These are phyloP conservation scores for Setomelanomma holmii DNA, from an alignment of 2,329 filamentous ascomycete species.

Conservation along the genomic window DNA sequence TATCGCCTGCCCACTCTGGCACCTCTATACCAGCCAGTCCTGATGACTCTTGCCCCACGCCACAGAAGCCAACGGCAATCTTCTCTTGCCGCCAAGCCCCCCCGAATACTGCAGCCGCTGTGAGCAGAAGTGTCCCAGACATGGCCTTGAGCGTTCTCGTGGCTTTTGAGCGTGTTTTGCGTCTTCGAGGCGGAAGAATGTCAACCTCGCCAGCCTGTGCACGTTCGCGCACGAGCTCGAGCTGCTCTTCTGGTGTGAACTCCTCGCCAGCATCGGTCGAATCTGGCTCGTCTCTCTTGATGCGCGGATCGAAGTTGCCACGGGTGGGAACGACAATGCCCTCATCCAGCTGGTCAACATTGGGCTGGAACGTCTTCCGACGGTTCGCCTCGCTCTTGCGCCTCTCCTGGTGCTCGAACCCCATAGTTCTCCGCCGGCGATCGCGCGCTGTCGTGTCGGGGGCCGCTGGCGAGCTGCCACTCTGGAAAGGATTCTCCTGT, in stretches of 20 bases:
- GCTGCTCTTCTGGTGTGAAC: constrained; percentile 85
- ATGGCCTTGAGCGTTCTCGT: constrained; percentile 66
- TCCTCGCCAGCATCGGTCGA: constrained; percentile 80
- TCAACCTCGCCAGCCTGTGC: constrained; percentile 62
- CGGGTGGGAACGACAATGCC: constrained; percentile 62
- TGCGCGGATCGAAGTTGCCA: constrained; percentile 62
- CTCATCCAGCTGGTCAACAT: constrained; percentile 58
- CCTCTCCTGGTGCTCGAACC: constrained; percentile 50
- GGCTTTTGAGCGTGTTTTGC: constrained; percentile 45
- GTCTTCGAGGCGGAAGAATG: constrained; percentile 52
- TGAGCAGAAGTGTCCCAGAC: constrained; percentile 73
- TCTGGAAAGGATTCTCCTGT: constrained; percentile 92
- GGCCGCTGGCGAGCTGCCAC: constrained; percentile 72
- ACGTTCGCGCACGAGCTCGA: constrained; percentile 77
- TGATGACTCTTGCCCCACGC: constrained; percentile 70
- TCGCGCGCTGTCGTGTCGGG: constrained; percentile 47
- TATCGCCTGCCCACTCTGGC: constrained; percentile 73
- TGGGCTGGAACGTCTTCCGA: constrained; percentile 52
- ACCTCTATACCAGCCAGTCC: constrained; percentile 68
- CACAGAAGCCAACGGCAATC: constrained; percentile 93
- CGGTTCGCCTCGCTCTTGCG: constrained; percentile 53
- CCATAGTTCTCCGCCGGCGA: constrained; percentile 61
- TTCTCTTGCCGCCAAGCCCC: constrained; percentile 94
- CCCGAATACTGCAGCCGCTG: constrained; percentile 74
- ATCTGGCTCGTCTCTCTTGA: constrained; percentile 50